A percentile compares a stretch with the other conserved stretches of the same genome.
Conservation (phyloP, 371 early-diverging fungal genomes). For the Funneliformis caledonium region DNA sequence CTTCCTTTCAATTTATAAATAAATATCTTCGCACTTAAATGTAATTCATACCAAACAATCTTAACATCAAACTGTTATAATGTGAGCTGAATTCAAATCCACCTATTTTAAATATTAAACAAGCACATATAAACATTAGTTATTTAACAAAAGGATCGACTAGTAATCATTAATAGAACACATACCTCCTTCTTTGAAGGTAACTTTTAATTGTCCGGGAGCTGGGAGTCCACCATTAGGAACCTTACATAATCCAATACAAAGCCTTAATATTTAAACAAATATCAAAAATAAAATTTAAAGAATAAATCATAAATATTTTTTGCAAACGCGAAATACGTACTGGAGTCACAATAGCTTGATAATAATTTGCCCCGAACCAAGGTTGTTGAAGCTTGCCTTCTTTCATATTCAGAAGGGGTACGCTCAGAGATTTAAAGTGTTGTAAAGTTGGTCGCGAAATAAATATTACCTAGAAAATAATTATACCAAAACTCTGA, state of each 20-base stretch:
- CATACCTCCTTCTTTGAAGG: slow-evolving; percentile 59
- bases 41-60: slow-evolving; percentile 47
- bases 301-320: neutral
- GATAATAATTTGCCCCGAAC: slow-evolving; percentile 63
- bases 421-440: slow-evolving; percentile 54
- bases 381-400: slow-evolving; percentile 60
- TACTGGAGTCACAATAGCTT: slow-evolving; percentile 54
- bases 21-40: neutral
- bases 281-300: neutral
- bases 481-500: neutral
- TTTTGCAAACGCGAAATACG: slow-evolving; percentile 15
- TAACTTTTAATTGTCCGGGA: slow-evolving; percentile 48
- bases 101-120: slow-evolving; percentile 41
- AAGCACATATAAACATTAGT: neutral
- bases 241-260: slow-evolving; percentile 46
- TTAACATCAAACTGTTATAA: slow-evolving; percentile 49
- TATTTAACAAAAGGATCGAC: neutral
- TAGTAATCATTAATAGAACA: neutral
- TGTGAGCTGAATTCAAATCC: slow-evolving; percentile 58
- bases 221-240: slow-evolving; percentile 54
- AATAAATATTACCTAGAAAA: slow-evolving; percentile 50
- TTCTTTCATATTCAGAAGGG: slow-evolving; percentile 50
- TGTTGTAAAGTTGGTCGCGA: slow-evolving; percentile 42
- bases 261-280: neutral
- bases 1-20: neutral